Base-by-base conservation (phyloP, 176 grass and related monocot species). In the Carex parvula region DNA sequence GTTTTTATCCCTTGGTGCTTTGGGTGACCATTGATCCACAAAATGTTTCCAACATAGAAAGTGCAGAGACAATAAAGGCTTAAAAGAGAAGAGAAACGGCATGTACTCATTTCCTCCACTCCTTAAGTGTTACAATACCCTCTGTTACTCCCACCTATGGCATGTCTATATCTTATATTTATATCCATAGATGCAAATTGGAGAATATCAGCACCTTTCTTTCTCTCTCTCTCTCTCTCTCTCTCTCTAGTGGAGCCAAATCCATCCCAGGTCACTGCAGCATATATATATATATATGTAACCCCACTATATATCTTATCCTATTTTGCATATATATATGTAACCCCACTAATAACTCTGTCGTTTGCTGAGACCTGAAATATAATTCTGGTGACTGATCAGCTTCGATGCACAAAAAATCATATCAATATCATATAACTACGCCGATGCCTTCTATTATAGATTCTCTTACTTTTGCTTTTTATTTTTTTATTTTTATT, bases 21-120 rank as follows among this genome's bases (percentile, higher is more conserved):
- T 83, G 80, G 61, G 60, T 65, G 80, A 83, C 73, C 80, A 83
- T 83, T 68, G 80, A 68, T 66, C 73, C 73, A 83, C 46, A 65
- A 66, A n/a, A 66, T 67, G 16, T 42, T 48, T 83, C 80, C 39
- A 67, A 83, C 60, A 48, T 6, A 80, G 62, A 82, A 83, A 83
- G 60, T 67, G 80, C 57, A 83, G 42, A 75, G 61, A 75, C 41
- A 30, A 67, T 5, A 83, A 83, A 83, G 59, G 61, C 14, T 44
- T 13, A 76, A 78, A 85, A 76, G 68, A 85, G 26, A 78, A 85
- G 52, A 44, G 37, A 64, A 63, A 85, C 18, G 60, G 5, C 52
- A 73, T 85, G 71, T 37, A 85, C 83, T 85, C 83, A 85, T 85
- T 85, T 76, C 83, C 54, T 85, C 70, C 83, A 73, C 83, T 75